Evolutionary conservation across 768 basidiomycete species (phyloP), one percentile per base, ranked within the genome.

Genomic region (Leccinum variicolor): DNA sequence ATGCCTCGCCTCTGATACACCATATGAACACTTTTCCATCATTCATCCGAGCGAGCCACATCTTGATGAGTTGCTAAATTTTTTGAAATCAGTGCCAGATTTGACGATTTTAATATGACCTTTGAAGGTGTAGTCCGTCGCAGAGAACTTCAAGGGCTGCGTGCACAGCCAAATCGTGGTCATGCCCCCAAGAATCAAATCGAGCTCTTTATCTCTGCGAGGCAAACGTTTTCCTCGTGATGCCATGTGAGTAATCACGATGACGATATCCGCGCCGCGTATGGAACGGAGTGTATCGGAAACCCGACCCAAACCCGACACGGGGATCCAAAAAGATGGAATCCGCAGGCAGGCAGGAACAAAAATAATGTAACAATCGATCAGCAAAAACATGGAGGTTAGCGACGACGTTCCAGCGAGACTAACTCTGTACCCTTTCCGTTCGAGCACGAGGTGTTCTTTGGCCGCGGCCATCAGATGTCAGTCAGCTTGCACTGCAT

Each of bases 171-270:
- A 55, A 26, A 19, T 59, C 49, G 29, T 64, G 59, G 29, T 57
- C 52, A 21, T 65, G 58, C 15, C 57, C 54, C 55, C 60, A 7
- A 60, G 36, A 19, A 65, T 60, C 11, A 58, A 36, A 50, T 58
- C 49, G 3, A 63, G 6, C 36, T 56, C 31, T 26, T 34, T 28
- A 15, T 49, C 15, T 26, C 13, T 34, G 41, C 39, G 23, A 60
- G 53, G 13, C 36, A 33, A n/a, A 50, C 15, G 31, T 52, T 50
- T 23, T 60, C 55, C 53, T 63, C 59, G 23, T 57, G 51, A 52
- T 46, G 52, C 50, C 5, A 60, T 66, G 45, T 62, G 57, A 23
- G 53, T 66, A 15, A 63, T 53, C 25, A 39, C 41, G 25, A 59
- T 59, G 21, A 54, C 43, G 10, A 59, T 31, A 45, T 62, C 56